A percentile compares a stretch with the other conserved stretches of the same genome.
Evolutionary conservation across 2,329 filamentous ascomycete species (phyloP).

Genomic region (Leptographium galeiforme): DNA sequence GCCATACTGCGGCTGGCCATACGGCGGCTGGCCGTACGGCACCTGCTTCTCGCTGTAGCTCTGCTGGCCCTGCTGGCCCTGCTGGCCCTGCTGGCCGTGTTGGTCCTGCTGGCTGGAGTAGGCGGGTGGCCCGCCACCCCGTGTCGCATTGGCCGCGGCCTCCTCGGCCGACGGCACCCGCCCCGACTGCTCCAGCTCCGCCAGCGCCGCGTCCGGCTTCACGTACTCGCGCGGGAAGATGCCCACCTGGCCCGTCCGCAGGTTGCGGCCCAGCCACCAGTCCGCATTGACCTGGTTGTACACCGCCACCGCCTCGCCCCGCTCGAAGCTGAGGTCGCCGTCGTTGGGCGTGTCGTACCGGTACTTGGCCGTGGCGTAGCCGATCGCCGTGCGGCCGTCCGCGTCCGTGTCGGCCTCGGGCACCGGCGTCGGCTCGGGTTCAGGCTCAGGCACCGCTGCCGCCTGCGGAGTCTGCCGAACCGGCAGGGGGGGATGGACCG

Average conservation of each 20-base stretch:
- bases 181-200: conserved; percentile 7
- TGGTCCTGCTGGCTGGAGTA: neutral
- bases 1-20: neutral
- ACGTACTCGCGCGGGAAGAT: conserved; percentile 94
- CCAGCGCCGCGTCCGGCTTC: conserved; percentile 40
- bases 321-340: conserved; percentile 69
- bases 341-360: conserved; percentile 65
- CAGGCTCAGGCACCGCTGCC: conserved; percentile 27
- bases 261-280: conserved; percentile 89
- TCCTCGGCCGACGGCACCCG: conserved; percentile 6
- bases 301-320: conserved; percentile 68
- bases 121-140: neutral
- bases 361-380: conserved; percentile 70
- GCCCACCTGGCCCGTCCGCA: conserved; percentile 69
- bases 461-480: conserved; percentile 16
- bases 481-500: conserved; percentile 15
- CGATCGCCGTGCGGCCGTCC: conserved; percentile 45
- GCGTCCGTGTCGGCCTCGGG: conserved; percentile 5
- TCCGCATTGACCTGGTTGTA: conserved; percentile 91
- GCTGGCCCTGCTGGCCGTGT: conserved; percentile 7
- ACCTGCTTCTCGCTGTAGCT: conserved; percentile 20
- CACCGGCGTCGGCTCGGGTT: conserved; percentile 19
- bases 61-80: conserved; percentile 19
- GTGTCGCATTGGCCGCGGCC: neutral
- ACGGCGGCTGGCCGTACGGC: conserved; percentile 7